These are phyloP conservation scores for Kodamaea fukazawae DNA, from an alignment of 805 yeast species.

Conservation along the genomic window DNA sequence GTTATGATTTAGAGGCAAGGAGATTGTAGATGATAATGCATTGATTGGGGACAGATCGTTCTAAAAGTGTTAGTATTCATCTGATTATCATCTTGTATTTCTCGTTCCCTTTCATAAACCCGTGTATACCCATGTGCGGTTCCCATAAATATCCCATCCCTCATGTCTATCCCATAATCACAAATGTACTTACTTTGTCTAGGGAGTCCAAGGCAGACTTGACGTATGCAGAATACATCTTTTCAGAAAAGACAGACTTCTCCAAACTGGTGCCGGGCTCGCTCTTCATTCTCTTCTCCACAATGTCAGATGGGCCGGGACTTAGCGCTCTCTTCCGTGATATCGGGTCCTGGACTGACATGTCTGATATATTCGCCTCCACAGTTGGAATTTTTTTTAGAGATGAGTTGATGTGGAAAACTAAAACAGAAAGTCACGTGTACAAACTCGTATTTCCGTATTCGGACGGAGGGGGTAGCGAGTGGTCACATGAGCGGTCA, in stretches of 20 bases:
- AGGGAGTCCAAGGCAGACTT: conserved; percentile 67
- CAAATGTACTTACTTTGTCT: conserved; percentile 46
- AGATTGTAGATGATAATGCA: conserved; percentile 57
- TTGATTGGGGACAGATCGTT: conserved; percentile 55
- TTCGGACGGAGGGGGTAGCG: not conserved
- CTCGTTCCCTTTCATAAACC: not conserved
- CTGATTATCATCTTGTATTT: not conserved
- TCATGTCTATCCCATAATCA: conserved; percentile 6
- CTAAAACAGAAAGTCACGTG: not conserved
- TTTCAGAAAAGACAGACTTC: conserved; percentile 28
- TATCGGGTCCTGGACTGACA: conserved; percentile 38
- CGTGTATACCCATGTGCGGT: conserved; percentile 9
- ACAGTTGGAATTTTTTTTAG: conserved; percentile 1
- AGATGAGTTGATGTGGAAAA: conserved; percentile 10
- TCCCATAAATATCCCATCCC: conserved; percentile 4
- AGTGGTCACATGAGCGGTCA: not conserved
- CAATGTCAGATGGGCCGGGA: conserved; percentile 11
- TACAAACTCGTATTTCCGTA: too few species aligned
- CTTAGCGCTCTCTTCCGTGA: conserved; percentile 29
- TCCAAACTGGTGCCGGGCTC: conserved; percentile 14
- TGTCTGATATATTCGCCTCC: conserved; percentile 17
- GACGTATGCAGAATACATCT: conserved; percentile 47
- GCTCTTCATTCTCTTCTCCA: conserved; percentile 18
- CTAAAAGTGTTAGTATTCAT: conserved; percentile 13
- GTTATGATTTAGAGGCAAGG: conserved; percentile 47